Conservation (phyloP, 352 stramenopile genomes). For the Globisporangium solare region DNA sequence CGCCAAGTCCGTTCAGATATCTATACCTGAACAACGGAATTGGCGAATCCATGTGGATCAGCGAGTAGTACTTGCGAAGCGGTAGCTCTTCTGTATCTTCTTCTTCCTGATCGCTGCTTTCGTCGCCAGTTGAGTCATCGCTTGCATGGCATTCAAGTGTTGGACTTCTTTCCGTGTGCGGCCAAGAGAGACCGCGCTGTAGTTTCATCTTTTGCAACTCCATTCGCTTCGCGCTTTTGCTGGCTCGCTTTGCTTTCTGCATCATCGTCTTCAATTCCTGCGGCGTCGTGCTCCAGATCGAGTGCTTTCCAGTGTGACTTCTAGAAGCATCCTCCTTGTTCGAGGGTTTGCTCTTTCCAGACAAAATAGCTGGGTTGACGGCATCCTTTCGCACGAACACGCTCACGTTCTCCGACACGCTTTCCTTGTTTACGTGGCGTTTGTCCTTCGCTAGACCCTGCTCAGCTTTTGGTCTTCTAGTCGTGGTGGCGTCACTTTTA, state of each 20-base stretch:
- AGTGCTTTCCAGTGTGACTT: not conserved
- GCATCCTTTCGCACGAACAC: too few species aligned
- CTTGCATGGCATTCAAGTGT: not conserved
- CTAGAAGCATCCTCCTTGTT: too few species aligned
- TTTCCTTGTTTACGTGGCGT: too few species aligned
- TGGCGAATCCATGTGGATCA: slow-evolving; percentile 3
- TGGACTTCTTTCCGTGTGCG: not conserved
- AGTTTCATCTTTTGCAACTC: too few species aligned
- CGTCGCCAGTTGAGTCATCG: slow-evolving; percentile 6
- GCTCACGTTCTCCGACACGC: too few species aligned
- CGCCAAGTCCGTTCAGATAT: too few species aligned
- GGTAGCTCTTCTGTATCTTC: not conserved
- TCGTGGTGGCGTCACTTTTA: too few species aligned
- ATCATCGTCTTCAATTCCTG: slow-evolving; percentile 10
- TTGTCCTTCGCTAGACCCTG: too few species aligned
- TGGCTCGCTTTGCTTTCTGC: not conserved
- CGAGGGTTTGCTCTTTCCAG: too few species aligned
- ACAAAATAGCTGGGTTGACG: not conserved
- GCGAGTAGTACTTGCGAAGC: slow-evolving; percentile 5
- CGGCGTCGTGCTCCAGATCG: slow-evolving; percentile 10
- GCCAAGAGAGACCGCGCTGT: too few species aligned
- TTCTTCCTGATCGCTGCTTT: slow-evolving; percentile 10
- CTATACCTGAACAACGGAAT: slow-evolving; percentile 1
- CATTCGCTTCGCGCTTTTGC: not conserved
- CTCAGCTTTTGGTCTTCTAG: too few species aligned